Evolutionary conservation across 179 eudicot species (phyloP), one percentile per base, ranked within the genome.

Genomic region (Beta lomatogona): DNA sequence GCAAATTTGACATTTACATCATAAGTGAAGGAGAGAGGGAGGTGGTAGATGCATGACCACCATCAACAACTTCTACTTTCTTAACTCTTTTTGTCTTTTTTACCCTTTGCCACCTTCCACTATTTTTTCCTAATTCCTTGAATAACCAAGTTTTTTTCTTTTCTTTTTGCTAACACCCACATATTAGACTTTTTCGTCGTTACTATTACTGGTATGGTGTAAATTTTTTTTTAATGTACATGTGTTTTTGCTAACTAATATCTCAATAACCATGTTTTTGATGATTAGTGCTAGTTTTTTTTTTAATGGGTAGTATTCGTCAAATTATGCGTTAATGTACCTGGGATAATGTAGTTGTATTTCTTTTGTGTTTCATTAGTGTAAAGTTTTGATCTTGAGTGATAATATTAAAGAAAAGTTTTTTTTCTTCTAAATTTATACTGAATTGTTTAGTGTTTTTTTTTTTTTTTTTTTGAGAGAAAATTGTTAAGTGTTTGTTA

Each of bases 41-140:
- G 91, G 91, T 89, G 91, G 93, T 91, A 88, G 92, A 89, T 91
- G 94, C 92, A 92, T 92, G 94, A 92, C 83, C 83, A 63, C 69
- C 52, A 61, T 85, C 60, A 77, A 61, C 84, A 69, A 85, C 84
- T 31, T 66, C 77, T 69, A 74, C 41, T 58, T 71, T 77, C 68
- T 46, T 41, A 36, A 36, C 41, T 36, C 41, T 36, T 36, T 36
- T 36, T 36, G 0, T 41, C 75, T 67, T 76, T 67, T 77, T 73
- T 66, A 36, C 44, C 77, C 53, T 76, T 83, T 52, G 75, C 82
- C 84, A 83, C 86, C 82, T 77, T 83, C 84, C 73, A 6, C 6
- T 9, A 16, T 76, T 64, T 55, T 63, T 66, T 7, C 50, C 5
- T 25, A 53, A 72, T n/a, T 73, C 22, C 11, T 31, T 57, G 6